These are phyloP conservation scores for Rhizopogon sp. DNA, from an alignment of 768 basidiomycete genomes.

Conservation along the genomic window DNA sequence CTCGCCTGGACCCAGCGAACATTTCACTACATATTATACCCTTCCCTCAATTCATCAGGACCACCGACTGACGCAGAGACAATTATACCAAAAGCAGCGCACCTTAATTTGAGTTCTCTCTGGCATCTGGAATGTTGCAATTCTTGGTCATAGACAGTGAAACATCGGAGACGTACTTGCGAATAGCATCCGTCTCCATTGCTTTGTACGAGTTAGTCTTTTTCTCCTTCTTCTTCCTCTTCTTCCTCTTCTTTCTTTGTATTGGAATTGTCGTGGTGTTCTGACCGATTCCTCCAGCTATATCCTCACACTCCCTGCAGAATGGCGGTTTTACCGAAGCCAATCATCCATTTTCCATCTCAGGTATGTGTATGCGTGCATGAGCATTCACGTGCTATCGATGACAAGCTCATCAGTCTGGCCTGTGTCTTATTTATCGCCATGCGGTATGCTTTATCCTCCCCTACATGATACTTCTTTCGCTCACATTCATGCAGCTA, in stretches of 20 bases:
- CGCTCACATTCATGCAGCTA: slow-evolving; percentile 12
- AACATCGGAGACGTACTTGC: slow-evolving; percentile 25
- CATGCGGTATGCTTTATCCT: slow-evolving; percentile 19
- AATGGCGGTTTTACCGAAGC: slow-evolving; percentile 28
- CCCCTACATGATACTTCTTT: not conserved
- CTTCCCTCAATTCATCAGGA: not conserved
- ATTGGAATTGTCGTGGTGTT: not conserved
- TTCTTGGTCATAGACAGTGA: not conserved
- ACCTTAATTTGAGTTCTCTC: not conserved
- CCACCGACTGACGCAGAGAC: not conserved
- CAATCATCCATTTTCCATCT: slow-evolving; percentile 19
- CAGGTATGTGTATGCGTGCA: slow-evolving; percentile 14
- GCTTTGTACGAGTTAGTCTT: slow-evolving; percentile 33
- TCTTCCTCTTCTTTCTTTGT: no score
- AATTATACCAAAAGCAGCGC: not conserved
- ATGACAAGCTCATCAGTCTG: slow-evolving; percentile 11
- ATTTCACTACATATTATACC: no score
- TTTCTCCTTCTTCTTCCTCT: not conserved
- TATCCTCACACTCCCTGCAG: slow-evolving; percentile 27
- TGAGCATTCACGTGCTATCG: not conserved
- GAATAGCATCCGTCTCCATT: slow-evolving; percentile 31
- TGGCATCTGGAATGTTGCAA: not conserved
- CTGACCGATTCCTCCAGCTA: slow-evolving; percentile 16
- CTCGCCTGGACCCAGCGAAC: no score
- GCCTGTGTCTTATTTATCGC: slow-evolving; percentile 28